Conservation (phyloP, 2,329 filamentous ascomycete genomes). For the Ploettnerulaceae sp. region DNA sequence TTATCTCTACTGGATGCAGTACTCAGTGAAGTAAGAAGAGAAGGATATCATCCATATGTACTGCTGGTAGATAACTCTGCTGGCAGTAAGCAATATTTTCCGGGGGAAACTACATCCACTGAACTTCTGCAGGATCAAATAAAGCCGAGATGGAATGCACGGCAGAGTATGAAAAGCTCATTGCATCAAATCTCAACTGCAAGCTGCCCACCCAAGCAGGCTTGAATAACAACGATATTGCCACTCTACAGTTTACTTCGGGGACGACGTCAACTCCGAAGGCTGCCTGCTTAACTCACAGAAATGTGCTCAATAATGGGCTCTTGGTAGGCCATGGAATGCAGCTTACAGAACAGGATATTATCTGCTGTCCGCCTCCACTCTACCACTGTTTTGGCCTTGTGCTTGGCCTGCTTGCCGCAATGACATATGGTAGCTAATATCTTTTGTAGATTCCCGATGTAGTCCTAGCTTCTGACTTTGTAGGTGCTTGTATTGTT, state of each 20-base stretch:
- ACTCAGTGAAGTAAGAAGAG: conserved; percentile 22
- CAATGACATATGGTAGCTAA: conserved; percentile 56
- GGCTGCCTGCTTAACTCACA: conserved; percentile 12
- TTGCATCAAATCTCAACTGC: conserved; percentile 34
- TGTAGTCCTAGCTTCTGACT: background rate
- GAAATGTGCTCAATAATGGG: conserved; percentile 29
- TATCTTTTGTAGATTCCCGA: background rate
- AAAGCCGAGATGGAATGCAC: conserved; percentile 39
- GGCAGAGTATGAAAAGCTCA: background rate
- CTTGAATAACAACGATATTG: conserved; percentile 40
- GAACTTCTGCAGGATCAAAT: conserved; percentile 54
- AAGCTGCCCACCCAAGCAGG: conserved; percentile 46
- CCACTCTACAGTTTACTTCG: conserved; percentile 12
- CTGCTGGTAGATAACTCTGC: conserved; percentile 2
- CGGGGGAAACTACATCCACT: background rate
- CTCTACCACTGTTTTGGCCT: conserved; percentile 85
- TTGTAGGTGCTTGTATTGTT: conserved; percentile 60
- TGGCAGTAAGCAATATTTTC: background rate
- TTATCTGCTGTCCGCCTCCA: conserved; percentile 76
- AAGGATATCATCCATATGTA: background rate
- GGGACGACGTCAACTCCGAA: conserved; percentile 13
- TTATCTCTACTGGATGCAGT: conserved; percentile 64
- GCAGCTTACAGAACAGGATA: conserved; percentile 60
- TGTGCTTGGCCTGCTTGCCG: conserved; percentile 67
- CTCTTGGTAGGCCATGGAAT: conserved; percentile 23